phyloP scores from a whole-genome alignment of 108 stramenopile genomes.

The Poteriospumella lacustris region DNA sequence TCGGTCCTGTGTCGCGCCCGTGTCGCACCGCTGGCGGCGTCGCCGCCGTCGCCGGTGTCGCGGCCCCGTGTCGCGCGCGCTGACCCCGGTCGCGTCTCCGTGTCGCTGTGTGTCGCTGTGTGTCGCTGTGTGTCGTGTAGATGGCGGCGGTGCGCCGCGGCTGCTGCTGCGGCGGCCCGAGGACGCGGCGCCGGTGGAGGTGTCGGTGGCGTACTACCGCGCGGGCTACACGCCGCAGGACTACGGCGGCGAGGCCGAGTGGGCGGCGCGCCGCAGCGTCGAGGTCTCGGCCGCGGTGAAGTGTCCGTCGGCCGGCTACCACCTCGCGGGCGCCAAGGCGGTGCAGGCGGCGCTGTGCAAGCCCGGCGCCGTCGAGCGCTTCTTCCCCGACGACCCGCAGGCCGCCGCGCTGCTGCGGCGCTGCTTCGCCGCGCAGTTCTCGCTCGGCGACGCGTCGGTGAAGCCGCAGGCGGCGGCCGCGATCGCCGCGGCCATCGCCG shows the following conservation, averaged over 20 bases:
- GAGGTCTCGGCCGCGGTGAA: conserved; percentile 78
- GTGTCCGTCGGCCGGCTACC: conserved; percentile 84
- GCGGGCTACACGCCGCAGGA: conserved; percentile 93
- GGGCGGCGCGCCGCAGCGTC: conserved; percentile 72
- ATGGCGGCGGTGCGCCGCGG: conserved; percentile 10
- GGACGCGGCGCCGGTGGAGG: conserved; percentile 32
- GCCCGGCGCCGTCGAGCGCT: conserved; percentile 72
- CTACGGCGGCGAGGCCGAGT: conserved; percentile 71
- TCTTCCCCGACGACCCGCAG: conserved; percentile 38
- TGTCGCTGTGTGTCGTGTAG: too few species aligned
- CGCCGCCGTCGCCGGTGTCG: too few species aligned
- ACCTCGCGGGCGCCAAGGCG: conserved; percentile 93
- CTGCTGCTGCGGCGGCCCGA: not conserved
- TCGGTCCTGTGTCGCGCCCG: too few species aligned
- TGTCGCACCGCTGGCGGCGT: too few species aligned
- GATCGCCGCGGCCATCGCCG: conserved; percentile 58
- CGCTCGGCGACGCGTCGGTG: conserved; percentile 65
- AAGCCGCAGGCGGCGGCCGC: conserved; percentile 60
- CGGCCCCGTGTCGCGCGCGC: too few species aligned
- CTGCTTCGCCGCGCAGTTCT: conserved; percentile 72
- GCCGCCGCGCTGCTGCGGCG: conserved; percentile 44
- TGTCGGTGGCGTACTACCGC: conserved; percentile 84
- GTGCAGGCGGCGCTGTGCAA: conserved; percentile 89
- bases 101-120: too few species aligned
- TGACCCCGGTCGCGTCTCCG: too few species aligned